These are phyloP conservation scores for Spergularia bocconei DNA, from an alignment of 148 eudicot genomes.

Conservation along the genomic window DNA sequence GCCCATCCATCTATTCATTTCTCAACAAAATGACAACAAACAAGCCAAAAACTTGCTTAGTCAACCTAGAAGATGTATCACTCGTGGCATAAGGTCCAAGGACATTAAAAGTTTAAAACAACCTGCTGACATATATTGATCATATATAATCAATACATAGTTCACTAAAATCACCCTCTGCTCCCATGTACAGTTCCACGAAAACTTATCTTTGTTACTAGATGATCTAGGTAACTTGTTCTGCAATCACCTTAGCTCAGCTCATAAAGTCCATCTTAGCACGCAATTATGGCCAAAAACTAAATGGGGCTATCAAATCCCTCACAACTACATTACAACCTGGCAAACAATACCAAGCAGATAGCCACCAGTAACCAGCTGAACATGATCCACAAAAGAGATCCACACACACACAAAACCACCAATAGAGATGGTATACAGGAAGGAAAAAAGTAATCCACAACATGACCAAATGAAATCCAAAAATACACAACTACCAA, in stretches of 20 bases:
- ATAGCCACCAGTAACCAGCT: no score
- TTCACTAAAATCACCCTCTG: neutral
- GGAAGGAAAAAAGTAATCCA: no score
- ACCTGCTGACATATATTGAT: neutral
- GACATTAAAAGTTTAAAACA: neutral
- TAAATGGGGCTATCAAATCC: neutral
- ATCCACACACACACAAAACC: no score
- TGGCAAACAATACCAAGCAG: no score
- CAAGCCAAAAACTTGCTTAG: neutral
- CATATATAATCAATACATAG: neutral
- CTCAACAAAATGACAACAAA: neutral
- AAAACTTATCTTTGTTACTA: neutral
- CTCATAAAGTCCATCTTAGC: neutral
- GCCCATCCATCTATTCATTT: neutral
- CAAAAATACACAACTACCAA: conserved; percentile 5
- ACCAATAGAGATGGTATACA: no score
- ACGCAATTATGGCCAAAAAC: neutral
- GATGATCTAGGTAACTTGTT: neutral
- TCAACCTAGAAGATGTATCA: neutral
- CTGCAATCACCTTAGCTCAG: neutral
- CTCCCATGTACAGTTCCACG: neutral
- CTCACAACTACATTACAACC: no score
- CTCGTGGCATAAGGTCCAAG: neutral
- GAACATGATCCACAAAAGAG: no score
- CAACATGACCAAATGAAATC: no score